Evolutionary conservation across 2,329 filamentous ascomycete genomes (phyloP), one percentile per base, ranked within the genome.

Genomic region (Parafenestella ontariensis): DNA sequence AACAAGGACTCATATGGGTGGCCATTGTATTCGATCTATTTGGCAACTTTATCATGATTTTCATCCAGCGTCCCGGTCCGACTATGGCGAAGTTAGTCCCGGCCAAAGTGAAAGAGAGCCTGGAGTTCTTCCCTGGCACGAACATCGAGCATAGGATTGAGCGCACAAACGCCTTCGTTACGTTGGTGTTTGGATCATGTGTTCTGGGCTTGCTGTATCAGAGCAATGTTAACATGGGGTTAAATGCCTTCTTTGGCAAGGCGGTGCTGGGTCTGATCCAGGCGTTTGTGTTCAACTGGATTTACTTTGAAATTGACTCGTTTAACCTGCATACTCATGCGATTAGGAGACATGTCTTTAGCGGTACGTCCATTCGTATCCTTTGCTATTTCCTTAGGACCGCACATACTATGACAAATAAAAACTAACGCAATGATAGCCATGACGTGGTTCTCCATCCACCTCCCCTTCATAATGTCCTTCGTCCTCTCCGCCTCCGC

Each of bases 111-210:
- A 68, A 70, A 9, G 65, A 71, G 5, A 68, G 77, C 3, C 85
- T 87, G 52, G 85, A 87, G 58, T 87, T 87, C 69, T 83, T 80
- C 48, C 86, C 85, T 2, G 85, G 83, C 0, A 76, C 85, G 42
- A 89, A 87, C 60, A 89, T 89, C 58, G 87, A 89, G 71, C 87
- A 89, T 69, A 82, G 84, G 49, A 84, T 86, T 4, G 86, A 88
- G 70, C 77, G 87, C 6, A 88, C 83, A 26, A 85, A 84, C 52
- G 86, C 86, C 0, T 89, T 89, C 64, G 84, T 88, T 0, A 83
- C 85, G 0, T 76, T 89, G 2, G 85, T 89, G 1, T 84, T 89
- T 61, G 86, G 87, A 15, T 88, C 87, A 60, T 85, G 82, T 1
- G 85, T 89, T 21, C 80, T 89, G 24, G 85, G 82, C 0, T 77